phyloP scores from a whole-genome alignment of 2,329 filamentous ascomycete species.

The Ceratocystiopsis sp. region DNA sequence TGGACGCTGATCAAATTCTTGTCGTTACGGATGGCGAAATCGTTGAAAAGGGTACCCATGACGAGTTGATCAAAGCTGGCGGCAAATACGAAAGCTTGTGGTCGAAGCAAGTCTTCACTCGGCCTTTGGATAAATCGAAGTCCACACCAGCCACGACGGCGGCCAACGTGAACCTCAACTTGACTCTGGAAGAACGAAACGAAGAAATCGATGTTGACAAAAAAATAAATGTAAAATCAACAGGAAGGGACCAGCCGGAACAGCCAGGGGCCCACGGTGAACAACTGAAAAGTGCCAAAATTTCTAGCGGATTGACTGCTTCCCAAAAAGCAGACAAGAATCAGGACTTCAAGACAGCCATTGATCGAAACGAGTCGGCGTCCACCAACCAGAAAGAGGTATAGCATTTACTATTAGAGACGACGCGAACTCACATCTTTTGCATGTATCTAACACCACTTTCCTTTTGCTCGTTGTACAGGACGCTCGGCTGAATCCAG shows the following conservation, averaged over 20 bases:
- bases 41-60: slow-evolving; percentile 45
- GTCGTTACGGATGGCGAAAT: slow-evolving; percentile 46
- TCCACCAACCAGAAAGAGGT: slow-evolving; percentile 26
- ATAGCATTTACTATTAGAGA: slow-evolving; percentile 15
- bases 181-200: slow-evolving; percentile 19
- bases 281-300: too few relatives aligned
- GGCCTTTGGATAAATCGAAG: slow-evolving; percentile 24
- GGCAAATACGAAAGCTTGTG: slow-evolving; percentile 49
- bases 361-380: too few relatives aligned
- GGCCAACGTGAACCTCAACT: slow-evolving; percentile 18
- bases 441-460: slow-evolving; percentile 24
- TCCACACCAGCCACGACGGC: too few relatives aligned
- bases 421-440: slow-evolving; percentile 15
- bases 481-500: slow-evolving; percentile 37
- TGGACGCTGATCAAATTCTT: slow-evolving; percentile 50
- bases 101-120: slow-evolving; percentile 39
- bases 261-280: too few relatives aligned
- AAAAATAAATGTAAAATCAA: too few relatives aligned
- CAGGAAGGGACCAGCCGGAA: too few relatives aligned
- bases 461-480: slow-evolving; percentile 15
- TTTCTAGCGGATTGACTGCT: too few relatives aligned
- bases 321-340: too few relatives aligned
- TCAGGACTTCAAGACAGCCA: too few relatives aligned
- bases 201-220: slow-evolving; percentile 19
- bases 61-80: slow-evolving; percentile 35